Conservation (phyloP, 2,329 filamentous ascomycete species). For the Monosporascus sp. region DNA sequence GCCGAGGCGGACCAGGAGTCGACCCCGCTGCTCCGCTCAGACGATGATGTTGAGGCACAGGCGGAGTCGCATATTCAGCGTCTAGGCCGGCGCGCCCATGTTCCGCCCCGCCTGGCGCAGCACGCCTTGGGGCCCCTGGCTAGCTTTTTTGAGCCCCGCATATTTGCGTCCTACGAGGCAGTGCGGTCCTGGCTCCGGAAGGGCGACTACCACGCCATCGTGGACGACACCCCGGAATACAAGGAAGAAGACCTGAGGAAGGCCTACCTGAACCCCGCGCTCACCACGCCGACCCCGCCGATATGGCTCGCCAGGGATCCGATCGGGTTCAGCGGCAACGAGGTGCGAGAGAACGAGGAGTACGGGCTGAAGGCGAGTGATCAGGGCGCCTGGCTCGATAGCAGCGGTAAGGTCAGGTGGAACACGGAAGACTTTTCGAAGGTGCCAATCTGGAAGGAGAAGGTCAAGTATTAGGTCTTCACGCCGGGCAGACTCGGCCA, state of each 20-base stretch:
- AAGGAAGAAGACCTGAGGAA: conserved; percentile 20
- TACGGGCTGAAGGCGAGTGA: conserved; percentile 62
- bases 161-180: conserved; percentile 20
- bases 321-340: conserved; percentile 54
- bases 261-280: conserved; percentile 25
- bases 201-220: conserved; percentile 10
- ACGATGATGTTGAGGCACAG: conserved; percentile 19
- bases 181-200: conserved; percentile 21
- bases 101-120: conserved; percentile 12
- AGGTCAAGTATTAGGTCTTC: conserved; percentile 12
- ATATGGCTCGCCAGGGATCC: conserved; percentile 63
- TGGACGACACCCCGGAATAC: conserved; percentile 17
- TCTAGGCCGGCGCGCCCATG: conserved; percentile 13
- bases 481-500: neutral
- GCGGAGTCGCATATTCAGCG: conserved; percentile 15
- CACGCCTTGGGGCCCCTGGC: conserved; percentile 18
- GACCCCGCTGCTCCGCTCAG: conserved; percentile 19
- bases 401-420: conserved; percentile 37
- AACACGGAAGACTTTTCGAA: conserved; percentile 15
- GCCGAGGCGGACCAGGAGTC: conserved; percentile 16
- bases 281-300: conserved; percentile 42
- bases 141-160: conserved; percentile 22
- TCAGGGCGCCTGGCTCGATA: conserved; percentile 53
- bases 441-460: conserved; percentile 23
- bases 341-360: conserved; percentile 52